Base-by-base conservation (phyloP, 192 early-diverging fungal species). In the Rhizoclosmatium sp. region DNA sequence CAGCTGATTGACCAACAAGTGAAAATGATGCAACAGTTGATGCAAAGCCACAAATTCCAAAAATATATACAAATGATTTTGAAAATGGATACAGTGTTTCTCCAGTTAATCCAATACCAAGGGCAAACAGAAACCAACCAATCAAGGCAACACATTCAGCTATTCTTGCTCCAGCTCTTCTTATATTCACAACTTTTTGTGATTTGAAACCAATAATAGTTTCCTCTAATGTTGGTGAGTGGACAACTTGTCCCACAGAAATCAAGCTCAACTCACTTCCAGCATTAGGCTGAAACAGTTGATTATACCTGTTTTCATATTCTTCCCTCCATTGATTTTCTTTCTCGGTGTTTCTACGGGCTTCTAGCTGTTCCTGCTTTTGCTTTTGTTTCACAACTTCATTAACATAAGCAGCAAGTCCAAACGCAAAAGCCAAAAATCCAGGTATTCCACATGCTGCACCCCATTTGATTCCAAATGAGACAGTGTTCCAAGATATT, bases 81-180 rank as follows among this genome's bases (percentile, higher is more conserved):
- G 60, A 42, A 3, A 42, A 5, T 1, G 59, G 56, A 75, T 7
- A 4, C 4, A 44, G 16, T 3, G 16, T 3, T 16, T 49, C 48
- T 21, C 54, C 51, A 3, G 44, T 21, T 9, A 75, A 40, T 45
- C 72, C 56, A 16, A 75, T 62, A 59, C 72, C 72, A 10, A 75
- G 45, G 2, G 72, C 72, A 47, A 61, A 75, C 58, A 75, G 45
- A 46, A 75, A 75, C 72, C 72, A 75, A 16, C 72, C 72, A 62
- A 62, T 75, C 19, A 59, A 44, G 2, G 72, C 72, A 41, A 75
- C n/a, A 62, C 14, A 75, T 46, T 75, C 72, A 14, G 58, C 19
- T 5, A 75, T 62, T n/a, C 60, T 44, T 4, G 72, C 21, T 10
- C 56, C 56, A 44, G 47, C 56, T 75, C 45, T 21, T n/a, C 59